Evolutionary conservation across 176 grass and related monocot species (phyloP).

Genomic region (Juncus inflexus): DNA sequence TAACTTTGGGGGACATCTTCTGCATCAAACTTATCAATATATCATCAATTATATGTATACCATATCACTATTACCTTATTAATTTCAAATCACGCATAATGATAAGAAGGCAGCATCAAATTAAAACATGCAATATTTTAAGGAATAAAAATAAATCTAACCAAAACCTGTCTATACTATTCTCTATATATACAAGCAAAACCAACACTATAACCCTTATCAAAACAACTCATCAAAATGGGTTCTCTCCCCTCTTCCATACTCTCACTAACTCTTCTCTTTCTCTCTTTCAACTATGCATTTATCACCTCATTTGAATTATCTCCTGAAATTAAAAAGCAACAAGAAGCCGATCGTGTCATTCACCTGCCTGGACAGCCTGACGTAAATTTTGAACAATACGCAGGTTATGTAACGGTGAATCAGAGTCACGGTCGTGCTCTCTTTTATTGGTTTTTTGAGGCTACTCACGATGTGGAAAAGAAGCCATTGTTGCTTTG

Average conservation of each 20-base stretch:
- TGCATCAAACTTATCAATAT: no score
- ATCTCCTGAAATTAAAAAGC: conserved; percentile 19
- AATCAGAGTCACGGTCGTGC: conserved; percentile 73
- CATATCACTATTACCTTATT: no score
- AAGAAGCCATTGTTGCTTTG: conserved; percentile 90
- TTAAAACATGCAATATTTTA: no score
- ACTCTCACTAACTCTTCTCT: conserved; percentile 18
- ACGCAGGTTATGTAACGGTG: conserved; percentile 90
- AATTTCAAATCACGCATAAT: no score
- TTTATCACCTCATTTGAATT: conserved; percentile 3
- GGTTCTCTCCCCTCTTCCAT: conserved; percentile 12
- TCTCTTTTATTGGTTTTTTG: conserved; percentile 99
- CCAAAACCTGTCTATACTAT: background rate
- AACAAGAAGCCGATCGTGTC: conserved; percentile 78
- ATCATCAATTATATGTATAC: no score
- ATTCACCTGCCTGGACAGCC: conserved; percentile 72
- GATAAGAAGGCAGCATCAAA: no score
- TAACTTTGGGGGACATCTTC: no score
- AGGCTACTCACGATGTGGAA: conserved; percentile 40
- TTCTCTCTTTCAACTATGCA: conserved; percentile 17
- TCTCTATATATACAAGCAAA: conserved; percentile 23
- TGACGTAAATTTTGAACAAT: conserved; percentile 63
- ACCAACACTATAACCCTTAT: background rate
- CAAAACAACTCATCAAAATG: conserved; percentile 15
- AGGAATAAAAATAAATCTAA: no score